Evolutionary conservation across 208 protist genomes (phyloP).

Genomic region (Acanthamoeba sp.): DNA sequence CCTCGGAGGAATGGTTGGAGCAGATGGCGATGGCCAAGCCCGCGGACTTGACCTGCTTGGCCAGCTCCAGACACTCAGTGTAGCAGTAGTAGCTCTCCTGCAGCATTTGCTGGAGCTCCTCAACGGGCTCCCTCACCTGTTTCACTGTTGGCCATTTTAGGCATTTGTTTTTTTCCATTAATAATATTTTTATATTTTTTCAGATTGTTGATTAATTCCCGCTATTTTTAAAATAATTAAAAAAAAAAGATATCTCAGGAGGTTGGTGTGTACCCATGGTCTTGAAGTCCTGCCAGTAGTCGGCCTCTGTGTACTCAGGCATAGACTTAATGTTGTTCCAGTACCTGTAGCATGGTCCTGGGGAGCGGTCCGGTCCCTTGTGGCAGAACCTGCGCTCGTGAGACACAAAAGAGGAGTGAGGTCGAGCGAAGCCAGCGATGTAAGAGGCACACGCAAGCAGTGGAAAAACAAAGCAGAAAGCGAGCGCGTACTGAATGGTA

Average conservation of each 20-base stretch:
- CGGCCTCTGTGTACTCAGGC: constrained; percentile 37
- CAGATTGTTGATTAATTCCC: too few species aligned
- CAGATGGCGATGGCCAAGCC: constrained; percentile 10
- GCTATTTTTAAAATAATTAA: too few species aligned
- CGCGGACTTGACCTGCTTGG: not conserved
- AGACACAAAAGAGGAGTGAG: too few species aligned
- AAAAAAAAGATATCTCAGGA: not conserved
- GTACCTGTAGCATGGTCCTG: constrained; percentile 46
- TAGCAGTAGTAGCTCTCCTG: constrained; percentile 47
- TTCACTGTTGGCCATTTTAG: not conserved
- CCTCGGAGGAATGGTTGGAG: constrained; percentile 20
- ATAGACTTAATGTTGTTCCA: constrained; percentile 66
- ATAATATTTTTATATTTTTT: too few species aligned
- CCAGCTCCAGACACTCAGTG: constrained; percentile 39
- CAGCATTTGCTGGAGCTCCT: constrained; percentile 47
- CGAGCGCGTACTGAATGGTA: not conserved
- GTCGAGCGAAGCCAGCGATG: not conserved
- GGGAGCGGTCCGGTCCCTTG: constrained; percentile 24
- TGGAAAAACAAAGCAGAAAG: not conserved
- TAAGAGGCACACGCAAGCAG: not conserved
- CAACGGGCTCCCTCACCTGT: constrained; percentile 8
- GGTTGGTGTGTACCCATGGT: constrained; percentile 8
- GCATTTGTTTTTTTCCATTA: too few species aligned
- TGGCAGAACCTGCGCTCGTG: constrained; percentile 38
- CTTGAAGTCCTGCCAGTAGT: constrained; percentile 72